phyloP scores from a whole-genome alignment of 805 yeast species.

The Phaffomyces antillensis region DNA sequence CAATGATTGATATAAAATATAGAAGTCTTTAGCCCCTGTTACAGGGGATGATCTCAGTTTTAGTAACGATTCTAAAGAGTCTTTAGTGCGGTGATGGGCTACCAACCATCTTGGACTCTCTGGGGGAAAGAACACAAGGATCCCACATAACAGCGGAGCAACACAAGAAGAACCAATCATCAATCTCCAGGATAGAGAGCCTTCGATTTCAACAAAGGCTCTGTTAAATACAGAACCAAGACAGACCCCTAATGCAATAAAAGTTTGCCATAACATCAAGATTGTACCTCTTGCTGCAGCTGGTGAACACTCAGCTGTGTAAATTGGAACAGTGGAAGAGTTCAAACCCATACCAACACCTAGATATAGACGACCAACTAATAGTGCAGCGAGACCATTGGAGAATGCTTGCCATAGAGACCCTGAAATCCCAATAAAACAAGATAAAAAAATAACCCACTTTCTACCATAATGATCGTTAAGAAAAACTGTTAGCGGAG shows the following conservation, averaged over 20 bases:
- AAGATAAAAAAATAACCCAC: slow-evolving; percentile 51
- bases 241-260: slow-evolving; percentile 70
- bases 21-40: slow-evolving; percentile 48
- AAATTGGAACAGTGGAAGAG: slow-evolving; percentile 63
- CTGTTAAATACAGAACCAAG: slow-evolving; percentile 55
- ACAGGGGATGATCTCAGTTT: slow-evolving; percentile 33
- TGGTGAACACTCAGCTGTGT: slow-evolving; percentile 57
- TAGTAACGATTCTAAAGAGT: slow-evolving; percentile 44
- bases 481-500: slow-evolving; percentile 48
- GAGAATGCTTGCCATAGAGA: slow-evolving; percentile 62
- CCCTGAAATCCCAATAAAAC: slow-evolving; percentile 49
- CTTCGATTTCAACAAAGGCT: slow-evolving; percentile 43
- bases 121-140: slow-evolving; percentile 50
- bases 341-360: slow-evolving; percentile 65
- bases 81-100: slow-evolving; percentile 39
- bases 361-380: slow-evolving; percentile 50
- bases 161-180: slow-evolving; percentile 61
- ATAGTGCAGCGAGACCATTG: slow-evolving; percentile 52
- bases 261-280: slow-evolving; percentile 67
- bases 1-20: slow-evolving; percentile 47
- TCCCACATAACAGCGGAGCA: slow-evolving; percentile 47
- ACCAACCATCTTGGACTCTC: slow-evolving; percentile 70
- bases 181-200: slow-evolving; percentile 52
- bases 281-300: slow-evolving; percentile 54
- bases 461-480: slow-evolving; percentile 51